A percentile compares a stretch with the other conserved stretches of the same genome.
phyloP scores from a whole-genome alignment of 768 basidiomycete species.

The Zangia roseola region DNA sequence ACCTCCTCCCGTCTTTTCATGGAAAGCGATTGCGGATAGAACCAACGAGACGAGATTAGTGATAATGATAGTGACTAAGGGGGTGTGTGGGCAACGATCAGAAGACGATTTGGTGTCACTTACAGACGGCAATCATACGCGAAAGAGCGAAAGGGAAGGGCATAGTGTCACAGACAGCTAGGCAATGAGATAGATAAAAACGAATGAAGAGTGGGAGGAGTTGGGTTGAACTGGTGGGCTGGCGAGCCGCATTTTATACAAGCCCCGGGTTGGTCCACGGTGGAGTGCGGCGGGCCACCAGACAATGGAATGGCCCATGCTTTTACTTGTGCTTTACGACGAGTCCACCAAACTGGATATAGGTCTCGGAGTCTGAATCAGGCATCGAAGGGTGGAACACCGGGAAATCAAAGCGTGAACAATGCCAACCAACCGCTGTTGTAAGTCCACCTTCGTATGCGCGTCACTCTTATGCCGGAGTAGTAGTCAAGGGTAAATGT shows the following conservation, averaged over 20 bases:
- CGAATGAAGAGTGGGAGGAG: neutral
- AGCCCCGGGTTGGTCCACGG: slow-evolving; percentile 8
- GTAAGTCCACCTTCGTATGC: neutral
- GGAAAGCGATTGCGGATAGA: slow-evolving; percentile 18
- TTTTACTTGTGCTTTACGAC: neutral
- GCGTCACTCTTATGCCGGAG: neutral
- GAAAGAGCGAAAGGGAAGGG: slow-evolving; percentile 22
- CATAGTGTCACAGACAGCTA: slow-evolving; percentile 28
- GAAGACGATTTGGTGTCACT: neutral
- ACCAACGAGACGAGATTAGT: slow-evolving; percentile 12
- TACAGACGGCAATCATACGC: slow-evolving; percentile 21
- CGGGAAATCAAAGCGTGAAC: neutral
- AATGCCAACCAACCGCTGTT: neutral
- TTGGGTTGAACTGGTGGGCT: neutral
- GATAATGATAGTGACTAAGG: slow-evolving; percentile 17
- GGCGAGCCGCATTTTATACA: slow-evolving; percentile 15
- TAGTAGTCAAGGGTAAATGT: neutral
- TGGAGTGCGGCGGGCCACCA: slow-evolving; percentile 6
- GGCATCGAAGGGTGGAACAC: no score
- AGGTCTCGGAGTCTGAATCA: neutral
- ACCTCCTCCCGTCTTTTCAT: slow-evolving; percentile 24
- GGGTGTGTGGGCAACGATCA: neutral
- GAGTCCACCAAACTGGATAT: slow-evolving; percentile 1
- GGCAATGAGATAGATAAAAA: slow-evolving; percentile 3
- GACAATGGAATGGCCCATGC: slow-evolving; percentile 10